Evolutionary conservation across 441 rosid species (phyloP), one percentile per base, ranked within the genome.

Genomic region (Macaranga tanarius): DNA sequence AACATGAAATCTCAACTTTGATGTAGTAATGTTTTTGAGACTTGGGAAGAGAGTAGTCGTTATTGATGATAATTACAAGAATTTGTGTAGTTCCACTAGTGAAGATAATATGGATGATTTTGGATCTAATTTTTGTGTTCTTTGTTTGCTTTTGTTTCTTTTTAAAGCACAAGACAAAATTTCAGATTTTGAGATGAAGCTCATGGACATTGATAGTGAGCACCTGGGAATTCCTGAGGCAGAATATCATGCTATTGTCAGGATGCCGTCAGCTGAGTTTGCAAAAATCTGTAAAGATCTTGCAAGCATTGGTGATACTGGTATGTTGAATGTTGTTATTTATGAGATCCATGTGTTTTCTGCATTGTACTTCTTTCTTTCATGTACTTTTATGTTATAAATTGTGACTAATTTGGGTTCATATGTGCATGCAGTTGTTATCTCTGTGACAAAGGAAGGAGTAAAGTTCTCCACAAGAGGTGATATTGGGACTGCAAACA

Each of bases 161-260:
- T 56, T 63, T 83, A 74, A 76, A 95, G 99, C 95, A 0, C 98
- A 95, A 81, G 99, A 95, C 75, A 95, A 88, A 77, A 93, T 95
- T 69, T 87, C 98, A 0, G 99, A 93, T 56, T 93, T 93, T 76
- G 99, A 93, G 86, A 95, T 93, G 99, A 93, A 90, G 71, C 83
- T 95, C 80, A 95, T 93, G 98, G 98, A 95, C 85, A 92, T 95
- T 2, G 99, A 93, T 71, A 92, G 98, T 22, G 98, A 95, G 87
- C 98, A 93, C 76, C 89, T 95, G 45, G 98, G 99, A 11, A 95
- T 95, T 61, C 98, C 98, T 3, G 99, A 95, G 69, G 99, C 98
- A 23, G 97, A 95, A 75, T 95, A 91, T 63, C 97, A 95, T 23
- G 93, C 99, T 1, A 95, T 93, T 74, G 97, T 95, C 59, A 80